A percentile compares a stretch with the other conserved stretches of the same genome.
These are phyloP conservation scores for Helotiales sp. DNA, from an alignment of 2,329 filamentous ascomycete genomes.

Conservation along the genomic window DNA sequence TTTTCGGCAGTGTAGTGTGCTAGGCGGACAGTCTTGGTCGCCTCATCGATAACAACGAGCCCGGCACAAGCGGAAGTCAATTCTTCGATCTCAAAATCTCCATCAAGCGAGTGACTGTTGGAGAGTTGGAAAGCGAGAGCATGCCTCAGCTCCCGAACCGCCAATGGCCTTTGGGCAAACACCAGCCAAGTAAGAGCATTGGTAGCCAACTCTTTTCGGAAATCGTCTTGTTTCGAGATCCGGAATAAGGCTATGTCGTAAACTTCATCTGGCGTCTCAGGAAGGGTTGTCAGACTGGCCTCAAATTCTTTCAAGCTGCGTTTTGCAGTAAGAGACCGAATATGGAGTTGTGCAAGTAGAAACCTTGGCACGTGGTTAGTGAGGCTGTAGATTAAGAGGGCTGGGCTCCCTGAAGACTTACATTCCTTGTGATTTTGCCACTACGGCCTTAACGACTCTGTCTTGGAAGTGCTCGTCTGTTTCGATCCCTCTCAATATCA, in stretches of 20 bases:
- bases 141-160: background rate
- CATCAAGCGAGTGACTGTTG: background rate
- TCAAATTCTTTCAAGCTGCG: background rate
- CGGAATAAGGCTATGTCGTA: background rate
- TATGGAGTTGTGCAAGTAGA: background rate
- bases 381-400: background rate
- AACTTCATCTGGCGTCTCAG: background rate
- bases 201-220: background rate
- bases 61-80: background rate
- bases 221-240: background rate
- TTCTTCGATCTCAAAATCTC: background rate
- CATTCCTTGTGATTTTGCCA: constrained; percentile 6
- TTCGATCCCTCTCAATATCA: background rate
- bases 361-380: background rate
- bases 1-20: background rate
- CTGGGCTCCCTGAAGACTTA: background rate
- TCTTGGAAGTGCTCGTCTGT: background rate
- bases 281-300: background rate
- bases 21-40: background rate
- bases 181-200: background rate
- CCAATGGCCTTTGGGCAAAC: background rate
- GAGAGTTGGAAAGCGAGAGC: background rate
- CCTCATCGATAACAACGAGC: background rate
- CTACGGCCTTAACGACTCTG: background rate
- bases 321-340: background rate